Evolutionary conservation across 257 asterid genomes (phyloP).

Genomic region (Paraleonurus japonicus): DNA sequence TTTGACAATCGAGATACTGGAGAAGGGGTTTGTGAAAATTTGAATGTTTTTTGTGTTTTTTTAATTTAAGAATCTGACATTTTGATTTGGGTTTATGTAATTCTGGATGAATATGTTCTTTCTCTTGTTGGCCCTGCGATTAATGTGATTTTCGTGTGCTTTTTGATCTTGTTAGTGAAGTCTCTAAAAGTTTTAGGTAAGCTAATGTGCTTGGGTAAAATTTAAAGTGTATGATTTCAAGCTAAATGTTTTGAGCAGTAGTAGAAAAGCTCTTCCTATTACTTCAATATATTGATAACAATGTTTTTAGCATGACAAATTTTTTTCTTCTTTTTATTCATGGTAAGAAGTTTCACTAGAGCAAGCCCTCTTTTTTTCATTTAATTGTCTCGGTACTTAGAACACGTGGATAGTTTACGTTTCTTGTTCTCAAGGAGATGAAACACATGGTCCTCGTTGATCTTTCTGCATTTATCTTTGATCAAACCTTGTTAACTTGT

Average conservation of each 20-base stretch:
- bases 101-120: background rate
- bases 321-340: slow-evolving; percentile 5
- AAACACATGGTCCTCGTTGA: background rate
- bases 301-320: background rate
- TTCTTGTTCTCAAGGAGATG: background rate
- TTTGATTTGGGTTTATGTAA: slow-evolving; percentile 23
- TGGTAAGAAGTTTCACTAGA: background rate
- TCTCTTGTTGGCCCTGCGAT: background rate
- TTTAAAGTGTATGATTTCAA: background rate
- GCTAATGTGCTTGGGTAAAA: slow-evolving; percentile 10
- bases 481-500: background rate
- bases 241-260: background rate
- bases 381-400: background rate
- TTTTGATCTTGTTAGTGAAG: slow-evolving; percentile 4
- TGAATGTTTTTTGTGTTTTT: background rate
- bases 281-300: background rate
- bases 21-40: slow-evolving; percentile 4
- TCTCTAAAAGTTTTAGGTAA: background rate
- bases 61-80: background rate
- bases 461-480: background rate
- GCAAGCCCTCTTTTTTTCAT: background rate
- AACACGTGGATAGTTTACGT: background rate
- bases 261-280: background rate
- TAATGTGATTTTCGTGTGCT: background rate
- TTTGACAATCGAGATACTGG: background rate